Base-by-base conservation (phyloP, 2,329 filamentous ascomycete genomes). In the Penicillium sp. region DNA sequence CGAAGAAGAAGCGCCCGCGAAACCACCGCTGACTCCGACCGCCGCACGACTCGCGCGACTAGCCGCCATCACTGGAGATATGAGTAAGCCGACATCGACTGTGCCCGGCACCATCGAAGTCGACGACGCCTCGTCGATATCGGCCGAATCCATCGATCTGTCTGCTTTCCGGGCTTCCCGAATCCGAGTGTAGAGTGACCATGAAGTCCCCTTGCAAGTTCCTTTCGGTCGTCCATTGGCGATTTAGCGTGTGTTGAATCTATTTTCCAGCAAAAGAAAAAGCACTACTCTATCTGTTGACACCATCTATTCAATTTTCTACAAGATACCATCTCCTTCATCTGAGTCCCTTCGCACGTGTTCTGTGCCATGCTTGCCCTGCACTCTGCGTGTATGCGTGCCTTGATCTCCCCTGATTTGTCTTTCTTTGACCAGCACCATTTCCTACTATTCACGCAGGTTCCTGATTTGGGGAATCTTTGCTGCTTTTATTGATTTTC, bases 81-180 rank as follows among this genome's bases (percentile, higher is more conserved):
- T 58, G 16, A 68, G 58, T 16, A 71, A 71, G 43, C 57, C 70
- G 22, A 55, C 62, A 1, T 60, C 62, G 35, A 58, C 70, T 11
- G 62, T 60, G 6, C 43, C 59, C 11, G 69, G 65, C 30, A 55
- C 69, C 55, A 77, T 77, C 33, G 75, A 77, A 59, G 75, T 77
- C 8, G 75, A 76, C 58, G 75, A 77, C 56, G 63, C 63, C 30
- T 72, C 71, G 5, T 73, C 73, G n/a, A 65, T 68, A 7, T 74
- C 73, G 7, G 74, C 72, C 26, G 71, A 76, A 54, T 74, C 72
- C 14, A 72, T 77, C 48, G 75, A 77, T 55, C 65, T 77, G 3
- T 70, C 72, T 45, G 74, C 74, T 43, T 76, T 77, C 59, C 70
- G 74, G 53, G 61, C 73, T 28, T 69, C 67, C 16, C 67, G 73